These are phyloP conservation scores for Neocallimastix lanati DNA, from an alignment of 192 early-diverging fungal genomes.

Conservation along the genomic window DNA sequence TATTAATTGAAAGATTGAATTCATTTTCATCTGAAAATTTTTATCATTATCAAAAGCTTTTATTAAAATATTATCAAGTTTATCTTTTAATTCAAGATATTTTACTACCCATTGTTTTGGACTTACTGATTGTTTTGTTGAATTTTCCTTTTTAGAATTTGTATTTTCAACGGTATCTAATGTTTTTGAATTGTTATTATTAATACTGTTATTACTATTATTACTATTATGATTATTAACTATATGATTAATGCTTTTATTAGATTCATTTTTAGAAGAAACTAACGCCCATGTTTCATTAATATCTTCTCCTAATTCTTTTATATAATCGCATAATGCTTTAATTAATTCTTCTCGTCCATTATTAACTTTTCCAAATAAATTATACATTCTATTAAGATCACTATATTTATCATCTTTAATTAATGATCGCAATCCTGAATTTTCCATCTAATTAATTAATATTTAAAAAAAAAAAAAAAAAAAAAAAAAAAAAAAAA, in stretches of 20 bases:
- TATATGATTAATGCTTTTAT: no score
- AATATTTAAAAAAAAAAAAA: no score
- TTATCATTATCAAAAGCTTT: neutral
- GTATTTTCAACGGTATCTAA: constrained; percentile 6
- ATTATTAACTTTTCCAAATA: constrained; percentile 54
- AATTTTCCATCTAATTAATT: constrained; percentile 51
- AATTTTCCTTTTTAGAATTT: neutral
- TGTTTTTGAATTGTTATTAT: constrained; percentile 4
- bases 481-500: no score
- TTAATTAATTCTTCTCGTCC: constrained; percentile 36
- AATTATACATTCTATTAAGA: constrained; percentile 49
- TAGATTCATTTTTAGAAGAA: neutral
- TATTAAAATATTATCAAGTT: neutral
- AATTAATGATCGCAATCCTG: constrained; percentile 64
- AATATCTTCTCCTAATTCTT: constrained; percentile 45
- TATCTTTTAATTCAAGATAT: neutral
- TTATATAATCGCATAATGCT: constrained; percentile 3
- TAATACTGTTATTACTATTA: neutral
- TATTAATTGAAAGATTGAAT: neutral
- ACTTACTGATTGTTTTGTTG: neutral
- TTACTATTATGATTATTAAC: neutral
- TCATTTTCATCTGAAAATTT: neutral
- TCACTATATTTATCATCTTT: constrained; percentile 39
- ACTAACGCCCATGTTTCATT: constrained; percentile 26
- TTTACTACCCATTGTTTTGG: neutral